These are phyloP conservation scores for Knoxia roxburghii DNA, from an alignment of 257 asterid genomes.

Conservation along the genomic window DNA sequence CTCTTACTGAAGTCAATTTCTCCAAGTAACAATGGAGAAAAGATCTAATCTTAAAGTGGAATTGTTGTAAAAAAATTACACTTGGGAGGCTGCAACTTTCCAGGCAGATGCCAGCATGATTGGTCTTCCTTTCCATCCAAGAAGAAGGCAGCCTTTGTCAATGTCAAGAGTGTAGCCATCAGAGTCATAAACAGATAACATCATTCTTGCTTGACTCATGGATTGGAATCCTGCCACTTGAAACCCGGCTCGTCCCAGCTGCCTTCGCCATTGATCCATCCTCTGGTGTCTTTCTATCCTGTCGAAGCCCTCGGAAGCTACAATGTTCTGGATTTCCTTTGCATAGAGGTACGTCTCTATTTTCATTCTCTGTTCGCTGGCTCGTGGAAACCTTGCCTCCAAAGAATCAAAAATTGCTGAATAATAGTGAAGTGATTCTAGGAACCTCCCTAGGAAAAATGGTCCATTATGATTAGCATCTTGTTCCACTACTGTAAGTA, in stretches of 20 bases:
- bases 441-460: slow-evolving; percentile 49
- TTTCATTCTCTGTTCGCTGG: slow-evolving; percentile 33
- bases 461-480: slow-evolving; percentile 65
- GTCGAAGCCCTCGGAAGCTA: slow-evolving; percentile 47
- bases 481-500: slow-evolving; percentile 56
- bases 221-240: slow-evolving; percentile 38
- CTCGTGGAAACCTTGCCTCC: slow-evolving; percentile 36
- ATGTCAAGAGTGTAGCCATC: slow-evolving; percentile 40
- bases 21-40: no score
- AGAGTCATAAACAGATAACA: slow-evolving; percentile 39
- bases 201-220: slow-evolving; percentile 24
- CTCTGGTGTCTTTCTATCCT: slow-evolving; percentile 56
- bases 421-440: slow-evolving; percentile 57
- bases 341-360: slow-evolving; percentile 39
- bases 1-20: not conserved
- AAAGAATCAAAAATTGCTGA: slow-evolving; percentile 61
- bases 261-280: slow-evolving; percentile 62
- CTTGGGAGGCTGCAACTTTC: slow-evolving; percentile 19
- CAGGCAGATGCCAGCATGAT: slow-evolving; percentile 62
- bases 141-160: slow-evolving; percentile 56
- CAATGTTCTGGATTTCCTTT: slow-evolving; percentile 45
- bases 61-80: not conserved
- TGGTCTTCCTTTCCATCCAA: slow-evolving; percentile 72
- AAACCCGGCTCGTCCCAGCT: slow-evolving; percentile 46
- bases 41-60: no score